Conservation (phyloP, 805 yeast genomes). For the Schizosaccharomyces pombe region ASM294v3 CU329670.1:1000001-1000500, state of each 20-base stretch:
- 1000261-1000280: conserved; percentile 29
- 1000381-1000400: conserved; percentile 17
- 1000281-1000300: conserved; percentile 38
- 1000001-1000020: conserved; percentile 17
- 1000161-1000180: conserved; percentile 33
- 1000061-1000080: conserved; percentile 33
- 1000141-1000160: conserved; percentile 34
- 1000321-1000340: conserved; percentile 47
- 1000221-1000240: conserved; percentile 50
- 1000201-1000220: conserved; percentile 79
- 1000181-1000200: conserved; percentile 81
- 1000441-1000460: conserved; percentile 67
- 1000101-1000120: conserved; percentile 18
- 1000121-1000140: conserved; percentile 27
- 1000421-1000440: conserved; percentile 76
- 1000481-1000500: conserved; percentile 32
- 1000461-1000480: conserved; percentile 53
- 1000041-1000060: conserved; percentile 18
- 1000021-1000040: conserved; percentile 17
- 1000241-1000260: conserved; percentile 36
- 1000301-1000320: conserved; percentile 45
- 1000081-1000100: conserved; percentile 19
- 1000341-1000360: conserved; percentile 37
- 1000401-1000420: conserved; percentile 58
- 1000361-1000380: conserved; percentile 48